Evolutionary conservation across 306 rosid species (phyloP), one percentile per base, ranked within the genome.

Genomic region (Trichosanthes truncata): DNA sequence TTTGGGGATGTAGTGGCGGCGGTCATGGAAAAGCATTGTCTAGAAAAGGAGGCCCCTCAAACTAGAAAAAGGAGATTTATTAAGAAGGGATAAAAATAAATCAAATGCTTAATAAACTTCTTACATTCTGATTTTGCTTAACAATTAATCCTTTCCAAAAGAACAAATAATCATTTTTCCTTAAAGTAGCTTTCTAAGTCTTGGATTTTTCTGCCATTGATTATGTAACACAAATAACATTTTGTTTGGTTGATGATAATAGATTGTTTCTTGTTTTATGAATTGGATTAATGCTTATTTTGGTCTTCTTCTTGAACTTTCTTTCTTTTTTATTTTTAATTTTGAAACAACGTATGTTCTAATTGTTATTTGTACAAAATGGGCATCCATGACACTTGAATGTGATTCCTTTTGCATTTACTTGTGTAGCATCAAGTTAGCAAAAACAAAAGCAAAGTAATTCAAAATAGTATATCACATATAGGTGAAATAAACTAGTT

Each of bases 1-100:
- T 46, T 45, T 63, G 81, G 81, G 82, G 82, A 18, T 48, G 83
- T 49, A 18, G 53, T 14, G 26, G 60, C 56, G 33, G 20, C 14
- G 53, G 33, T 41, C 53, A 69, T 12, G 76, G 53, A 10, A 41
- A 69, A 41, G 52, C 53, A n/a, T 1, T n/a, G 26, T 13, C 17
- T 7, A 40, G 49, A n/a, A 67, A 21, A n/a, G 51, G 21, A 29
- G n/a, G 41, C 7, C 71, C 71, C 5, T 63, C n/a, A 29, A 63
- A 63, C 45, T 63, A 63, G 20, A 26, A 31, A 26, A 15, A 62
- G 43, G 43, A 15, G 45, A 63, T 57, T 7, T 57, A 57, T 29
- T 15, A 33, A 65, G 9, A 65, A 17, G 0, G 43, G 4, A 62
- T 61, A 7, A 53, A 36, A 36, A 4, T 36, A 36, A 8, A 56